A percentile compares a stretch with the other conserved stretches of the same genome.
phyloP scores from a whole-genome alignment of 2,329 filamentous ascomycete species.

The Neoascochyta sp. region DNA sequence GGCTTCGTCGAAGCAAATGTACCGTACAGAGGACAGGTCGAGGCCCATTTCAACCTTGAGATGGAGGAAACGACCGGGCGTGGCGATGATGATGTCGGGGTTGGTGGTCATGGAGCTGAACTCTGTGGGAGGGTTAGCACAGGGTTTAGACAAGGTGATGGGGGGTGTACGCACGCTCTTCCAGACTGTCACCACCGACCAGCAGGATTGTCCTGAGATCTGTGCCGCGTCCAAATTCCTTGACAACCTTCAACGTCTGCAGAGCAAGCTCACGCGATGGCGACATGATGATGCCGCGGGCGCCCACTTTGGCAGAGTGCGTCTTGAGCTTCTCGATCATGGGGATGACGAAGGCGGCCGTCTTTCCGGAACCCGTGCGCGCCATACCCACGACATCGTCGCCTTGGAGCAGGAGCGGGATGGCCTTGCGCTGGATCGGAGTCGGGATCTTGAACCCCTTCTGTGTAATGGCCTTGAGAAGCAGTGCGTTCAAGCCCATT shows the following conservation, averaged over 20 bases:
- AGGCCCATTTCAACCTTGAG: slow-evolving; percentile 94
- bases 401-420: slow-evolving; percentile 81
- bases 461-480: slow-evolving; percentile 84
- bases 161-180: slow-evolving; percentile 67
- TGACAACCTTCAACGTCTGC: slow-evolving; percentile 93
- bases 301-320: slow-evolving; percentile 82
- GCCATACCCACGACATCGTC: slow-evolving; percentile 99
- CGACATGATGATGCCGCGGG: slow-evolving; percentile 81
- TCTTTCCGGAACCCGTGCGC: slow-evolving; percentile 97
- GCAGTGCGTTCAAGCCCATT: slow-evolving; percentile 79
- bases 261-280: slow-evolving; percentile 91
- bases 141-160: neutral
- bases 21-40: slow-evolving; percentile 84
- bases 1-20: slow-evolving; percentile 96
- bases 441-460: slow-evolving; percentile 97
- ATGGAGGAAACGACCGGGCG: slow-evolving; percentile 92
- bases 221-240: slow-evolving; percentile 85
- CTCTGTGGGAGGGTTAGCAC: slow-evolving; percentile 42
- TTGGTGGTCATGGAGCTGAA: slow-evolving; percentile 90
- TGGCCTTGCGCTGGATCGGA: slow-evolving; percentile 94
- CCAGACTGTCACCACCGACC: slow-evolving; percentile 90
- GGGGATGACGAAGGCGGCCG: slow-evolving; percentile 94
- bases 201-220: slow-evolving; percentile 87
- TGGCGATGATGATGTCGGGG: slow-evolving; percentile 95
- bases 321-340: slow-evolving; percentile 93